These are phyloP conservation scores for Acer campestre DNA, from an alignment of 345 rosid species.

Conservation along the genomic window DNA sequence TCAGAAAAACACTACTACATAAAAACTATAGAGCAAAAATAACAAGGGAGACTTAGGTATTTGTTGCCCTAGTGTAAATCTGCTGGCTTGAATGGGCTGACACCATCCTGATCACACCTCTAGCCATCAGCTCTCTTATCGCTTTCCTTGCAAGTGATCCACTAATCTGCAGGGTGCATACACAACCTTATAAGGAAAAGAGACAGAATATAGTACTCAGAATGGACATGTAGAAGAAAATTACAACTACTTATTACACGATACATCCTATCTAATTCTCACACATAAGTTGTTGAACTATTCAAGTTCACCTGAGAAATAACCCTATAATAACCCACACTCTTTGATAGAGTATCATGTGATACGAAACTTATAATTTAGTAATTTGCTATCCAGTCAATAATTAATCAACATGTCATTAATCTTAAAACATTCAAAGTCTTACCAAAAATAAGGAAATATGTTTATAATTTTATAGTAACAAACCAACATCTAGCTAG, in stretches of 20 bases:
- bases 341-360: neutral
- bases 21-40: neutral
- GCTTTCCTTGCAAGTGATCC: conserved; percentile 44
- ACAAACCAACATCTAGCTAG: neutral
- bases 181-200: neutral
- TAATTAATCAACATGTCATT: neutral
- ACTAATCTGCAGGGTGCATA: conserved; percentile 13
- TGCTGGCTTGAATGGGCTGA: conserved; percentile 43
- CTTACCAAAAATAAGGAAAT: too few relatives aligned
- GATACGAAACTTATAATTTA: neutral
- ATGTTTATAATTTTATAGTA: too few relatives aligned
- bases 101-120: conserved; percentile 42
- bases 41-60: conserved; percentile 20
- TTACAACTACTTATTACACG: neutral
- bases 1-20: neutral
- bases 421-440: neutral
- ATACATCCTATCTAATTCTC: neutral
- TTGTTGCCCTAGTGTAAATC: conserved; percentile 44
- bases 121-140: conserved; percentile 39
- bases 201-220: neutral
- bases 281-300: too few relatives aligned
- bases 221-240: neutral
- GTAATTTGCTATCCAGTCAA: neutral
- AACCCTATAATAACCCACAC: neutral
- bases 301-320: neutral